Conservation (phyloP, 2,329 filamentous ascomycete genomes). For the Stenocarpella maydis region DNA sequence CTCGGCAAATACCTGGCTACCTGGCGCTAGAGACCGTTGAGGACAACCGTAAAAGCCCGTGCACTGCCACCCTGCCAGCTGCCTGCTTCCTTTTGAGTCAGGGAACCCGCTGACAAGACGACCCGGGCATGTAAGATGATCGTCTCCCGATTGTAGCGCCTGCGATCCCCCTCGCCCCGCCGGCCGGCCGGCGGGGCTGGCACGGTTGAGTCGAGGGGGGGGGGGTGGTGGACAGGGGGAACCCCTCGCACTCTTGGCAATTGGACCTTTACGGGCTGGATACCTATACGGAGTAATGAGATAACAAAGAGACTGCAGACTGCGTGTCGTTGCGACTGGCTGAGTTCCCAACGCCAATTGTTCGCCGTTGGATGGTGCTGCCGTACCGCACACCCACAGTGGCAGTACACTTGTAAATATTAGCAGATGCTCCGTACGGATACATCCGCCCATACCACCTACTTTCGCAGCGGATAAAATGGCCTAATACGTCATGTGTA, state of each 20-base stretch:
- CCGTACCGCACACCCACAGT: background rate
- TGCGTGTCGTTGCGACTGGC: background rate
- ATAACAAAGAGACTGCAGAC: background rate
- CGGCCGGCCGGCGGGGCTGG: background rate
- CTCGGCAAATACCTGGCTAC: constrained; percentile 11
- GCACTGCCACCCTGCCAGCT: background rate
- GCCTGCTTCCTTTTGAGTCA: background rate
- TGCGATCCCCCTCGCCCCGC: background rate
- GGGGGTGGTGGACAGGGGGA: no score
- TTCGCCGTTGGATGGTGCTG: background rate
- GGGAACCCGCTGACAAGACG: background rate
- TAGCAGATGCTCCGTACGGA: no score
- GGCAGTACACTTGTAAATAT: no score
- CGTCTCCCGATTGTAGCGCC: background rate
- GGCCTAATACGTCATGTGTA: no score
- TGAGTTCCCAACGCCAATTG: background rate
- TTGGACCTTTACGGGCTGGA: no score
- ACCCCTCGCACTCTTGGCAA: background rate
- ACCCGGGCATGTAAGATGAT: constrained; percentile 1
- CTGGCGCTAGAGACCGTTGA: constrained; percentile 19
- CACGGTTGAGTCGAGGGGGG: no score
- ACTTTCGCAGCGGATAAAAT: background rate
- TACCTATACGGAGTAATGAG: no score
- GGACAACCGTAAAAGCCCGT: constrained; percentile 7
- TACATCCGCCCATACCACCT: no score